These are phyloP conservation scores for Akanthomyces lecanii DNA, from an alignment of 2,329 filamentous ascomycete genomes.

Conservation along the genomic window DNA sequence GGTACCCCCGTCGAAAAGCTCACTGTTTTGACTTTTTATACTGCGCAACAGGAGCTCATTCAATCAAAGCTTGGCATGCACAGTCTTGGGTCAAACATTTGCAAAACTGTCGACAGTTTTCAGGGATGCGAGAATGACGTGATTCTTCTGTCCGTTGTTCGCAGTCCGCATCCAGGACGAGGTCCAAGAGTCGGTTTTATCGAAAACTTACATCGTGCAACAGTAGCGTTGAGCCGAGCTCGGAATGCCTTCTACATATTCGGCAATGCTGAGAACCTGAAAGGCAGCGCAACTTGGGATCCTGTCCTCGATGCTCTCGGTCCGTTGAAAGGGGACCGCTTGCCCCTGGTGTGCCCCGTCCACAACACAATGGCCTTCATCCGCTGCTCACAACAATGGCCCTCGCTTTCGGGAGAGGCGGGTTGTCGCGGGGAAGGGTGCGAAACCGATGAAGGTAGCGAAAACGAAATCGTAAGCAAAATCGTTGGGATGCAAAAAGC, in stretches of 20 bases:
- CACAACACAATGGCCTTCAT: not conserved
- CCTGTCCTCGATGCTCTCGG: constrained; percentile 37
- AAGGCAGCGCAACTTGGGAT: constrained; percentile 39
- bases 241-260: constrained; percentile 79
- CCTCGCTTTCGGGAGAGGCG: not conserved
- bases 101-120: constrained; percentile 83
- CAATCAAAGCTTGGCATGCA: constrained; percentile 39
- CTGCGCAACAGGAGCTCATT: constrained; percentile 70
- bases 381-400: not conserved
- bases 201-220: constrained; percentile 53
- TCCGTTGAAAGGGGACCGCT: not conserved
- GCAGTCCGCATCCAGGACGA: constrained; percentile 52
- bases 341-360: not conserved
- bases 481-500: not conserved
- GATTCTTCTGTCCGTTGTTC: constrained; percentile 73
- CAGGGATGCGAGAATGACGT: constrained; percentile 90
- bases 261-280: constrained; percentile 61
- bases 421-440: not conserved
- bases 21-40: constrained; percentile 84
- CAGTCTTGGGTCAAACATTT: constrained; percentile 24
- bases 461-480: not conserved
- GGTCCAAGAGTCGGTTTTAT: constrained; percentile 64
- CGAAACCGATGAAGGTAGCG: not conserved
- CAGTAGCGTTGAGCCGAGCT: constrained; percentile 64
- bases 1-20: constrained; percentile 58